Evolutionary conservation across 805 yeast genomes (phyloP).

Genomic region (Yamadazyma scolyti): DNA sequence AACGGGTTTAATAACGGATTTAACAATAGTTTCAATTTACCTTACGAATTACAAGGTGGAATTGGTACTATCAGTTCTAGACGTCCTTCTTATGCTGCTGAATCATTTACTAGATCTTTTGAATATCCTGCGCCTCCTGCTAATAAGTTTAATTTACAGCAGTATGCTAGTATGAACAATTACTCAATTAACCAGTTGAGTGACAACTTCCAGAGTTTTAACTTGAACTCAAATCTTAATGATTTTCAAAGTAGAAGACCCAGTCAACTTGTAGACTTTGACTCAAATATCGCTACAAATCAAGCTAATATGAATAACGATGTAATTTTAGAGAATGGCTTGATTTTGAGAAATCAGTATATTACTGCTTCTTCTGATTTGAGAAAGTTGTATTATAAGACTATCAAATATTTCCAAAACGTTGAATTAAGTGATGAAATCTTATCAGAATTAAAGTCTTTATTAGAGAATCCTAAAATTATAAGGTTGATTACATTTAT

Average conservation of each 20-base stretch:
- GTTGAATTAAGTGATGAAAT: conserved; percentile 22
- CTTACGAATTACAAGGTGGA: conserved; percentile 63
- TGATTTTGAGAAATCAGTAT: conserved; percentile 50
- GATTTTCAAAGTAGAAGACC: conserved; percentile 43
- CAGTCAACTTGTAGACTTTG: conserved; percentile 34
- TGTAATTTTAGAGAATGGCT: conserved; percentile 58
- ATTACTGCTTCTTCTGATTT: conserved; percentile 61
- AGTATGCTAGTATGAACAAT: conserved; percentile 14
- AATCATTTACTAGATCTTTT: conserved; percentile 43
- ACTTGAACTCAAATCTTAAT: conserved; percentile 29
- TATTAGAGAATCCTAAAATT: conserved; percentile 25
- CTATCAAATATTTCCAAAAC: conserved; percentile 51
- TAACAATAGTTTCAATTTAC: conserved; percentile 42
- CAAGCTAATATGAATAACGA: conserved; percentile 1
- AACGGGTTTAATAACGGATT: conserved; percentile 2
- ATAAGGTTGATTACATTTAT: conserved; percentile 32
- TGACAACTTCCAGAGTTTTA: conserved; percentile 27
- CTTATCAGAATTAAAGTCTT: conserved; percentile 19
- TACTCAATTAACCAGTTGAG: conserved; percentile 21
- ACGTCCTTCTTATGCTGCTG: conserved; percentile 75
- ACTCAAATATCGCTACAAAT: not conserved
- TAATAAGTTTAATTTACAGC: conserved; percentile 8
- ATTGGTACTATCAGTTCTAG: conserved; percentile 59
- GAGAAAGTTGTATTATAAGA: conserved; percentile 44
- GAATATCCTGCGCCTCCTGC: conserved; percentile 4